Percentiles rank a stretch among this genome's conserved stretches.
Conservation (phyloP, 805 yeast species). For the Metschnikowia dekortorum region DNA sequence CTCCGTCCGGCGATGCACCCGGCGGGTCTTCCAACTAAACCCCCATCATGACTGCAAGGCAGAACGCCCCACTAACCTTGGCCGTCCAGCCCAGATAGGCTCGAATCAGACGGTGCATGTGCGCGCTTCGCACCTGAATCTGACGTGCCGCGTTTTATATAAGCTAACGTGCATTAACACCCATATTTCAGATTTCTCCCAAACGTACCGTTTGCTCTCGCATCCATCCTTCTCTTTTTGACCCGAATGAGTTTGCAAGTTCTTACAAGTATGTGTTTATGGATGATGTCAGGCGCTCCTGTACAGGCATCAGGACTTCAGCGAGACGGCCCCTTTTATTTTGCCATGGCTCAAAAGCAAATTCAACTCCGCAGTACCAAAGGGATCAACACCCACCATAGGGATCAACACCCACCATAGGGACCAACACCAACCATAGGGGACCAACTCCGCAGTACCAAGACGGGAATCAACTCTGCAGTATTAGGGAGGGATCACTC, state of each 20-base stretch:
- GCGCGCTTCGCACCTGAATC: neutral
- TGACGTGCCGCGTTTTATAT: constrained; percentile 1
- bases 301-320: too few species aligned
- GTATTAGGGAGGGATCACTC: too few species aligned
- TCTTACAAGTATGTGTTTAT: constrained; percentile 1
- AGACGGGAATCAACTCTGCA: too few species aligned
- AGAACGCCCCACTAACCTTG: neutral
- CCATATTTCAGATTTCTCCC: constrained; percentile 2
- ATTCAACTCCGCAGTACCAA: too few species aligned
- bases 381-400: neutral
- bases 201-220: neutral
- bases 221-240: constrained; percentile 2
- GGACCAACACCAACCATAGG: too few species aligned
- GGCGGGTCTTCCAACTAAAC: too few species aligned
- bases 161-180: constrained; percentile 3
- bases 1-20: too few species aligned
- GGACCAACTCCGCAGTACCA: too few species aligned
- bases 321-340: too few species aligned
- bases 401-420: too few species aligned
- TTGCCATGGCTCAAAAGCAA: too few species aligned
- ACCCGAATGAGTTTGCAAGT: constrained; percentile 3
- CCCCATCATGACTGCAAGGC: too few species aligned
- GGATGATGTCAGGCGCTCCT: neutral
- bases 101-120: neutral
- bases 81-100: neutral